Base-by-base conservation (phyloP, 2,329 filamentous ascomycete species). In the Neopestalotiopsis sp. region DNA sequence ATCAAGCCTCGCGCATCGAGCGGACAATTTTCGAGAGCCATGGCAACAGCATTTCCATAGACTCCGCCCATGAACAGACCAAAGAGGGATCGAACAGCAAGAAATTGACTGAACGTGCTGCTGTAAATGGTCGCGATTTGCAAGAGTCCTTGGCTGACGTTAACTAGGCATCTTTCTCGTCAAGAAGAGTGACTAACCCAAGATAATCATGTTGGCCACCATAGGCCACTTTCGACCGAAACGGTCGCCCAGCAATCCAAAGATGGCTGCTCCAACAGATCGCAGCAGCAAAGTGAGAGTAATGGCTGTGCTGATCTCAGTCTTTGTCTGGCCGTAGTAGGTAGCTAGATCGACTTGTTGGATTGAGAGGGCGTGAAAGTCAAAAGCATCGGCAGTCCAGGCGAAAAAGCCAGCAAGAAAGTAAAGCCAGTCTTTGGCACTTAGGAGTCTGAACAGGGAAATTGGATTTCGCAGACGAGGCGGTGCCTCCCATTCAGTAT, bases 211-310 rank as follows among this genome's bases (percentile, higher is more conserved):
- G 83, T 95, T 95, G 74, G 89, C 74, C 9, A 95, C 90, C 91
- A 95, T 93, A 59, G 93, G 92, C 90, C 92, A 94, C 81, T 95
- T 95, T 67, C 93, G 88, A 6, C 94, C 94, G 78, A 89, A 96
- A 72, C 90, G 90, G 80, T 97, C 94, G 72, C 92, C 91, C 1
- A 91, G 89, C 28, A 95, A 82, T 69, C 94, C 94, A 72, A 97
- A 96, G 76, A 88, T 76, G 24, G 91, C 90, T 4, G 93, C 93
- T 9, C 94, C 94, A 34, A 95, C 82, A 12, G 91, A 93, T 42
- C 93, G 87, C 59, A 95, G 85, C 38, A 95, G 86, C 14, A 95
- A 84, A 0, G 92, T 94, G 42, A 95, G 82, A 30, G 90, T 94
- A 72, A 94, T 94, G 70, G 91, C 92, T 7, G 91, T 92, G 2